These are phyloP conservation scores for Ganoderma leucocontextum DNA, from an alignment of 1,284 basidiomycete species.

Conservation along the genomic window DNA sequence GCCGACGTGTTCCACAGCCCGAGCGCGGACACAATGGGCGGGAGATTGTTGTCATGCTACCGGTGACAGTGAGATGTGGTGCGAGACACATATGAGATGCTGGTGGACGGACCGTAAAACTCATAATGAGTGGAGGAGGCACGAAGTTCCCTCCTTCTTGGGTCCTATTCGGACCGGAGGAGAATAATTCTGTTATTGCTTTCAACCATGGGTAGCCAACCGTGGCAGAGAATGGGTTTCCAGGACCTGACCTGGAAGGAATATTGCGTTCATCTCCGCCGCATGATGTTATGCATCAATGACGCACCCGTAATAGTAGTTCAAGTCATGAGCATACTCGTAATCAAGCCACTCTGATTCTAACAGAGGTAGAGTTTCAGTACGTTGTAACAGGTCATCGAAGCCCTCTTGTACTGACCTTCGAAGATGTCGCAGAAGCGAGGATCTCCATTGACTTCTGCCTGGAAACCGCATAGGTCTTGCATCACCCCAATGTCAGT, in stretches of 20 bases:
- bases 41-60: conserved; percentile 55
- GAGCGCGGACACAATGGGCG: conserved; percentile 51
- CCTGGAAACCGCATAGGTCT: conserved; percentile 52
- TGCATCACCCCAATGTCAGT: conserved; percentile 52
- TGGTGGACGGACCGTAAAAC: conserved; percentile 47
- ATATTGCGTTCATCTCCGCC: no score
- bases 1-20: conserved; percentile 52
- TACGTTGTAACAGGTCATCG: background rate
- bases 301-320: conserved; percentile 54
- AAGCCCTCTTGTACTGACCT: conserved; percentile 15
- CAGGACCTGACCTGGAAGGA: conserved; percentile 47
- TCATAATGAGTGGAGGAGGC: conserved; percentile 51
- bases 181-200: conserved; percentile 48
- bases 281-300: background rate
- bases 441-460: conserved; percentile 48
- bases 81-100: background rate
- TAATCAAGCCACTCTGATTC: conserved; percentile 66
- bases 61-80: background rate
- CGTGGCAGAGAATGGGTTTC: conserved; percentile 50
- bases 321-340: conserved; percentile 62
- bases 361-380: conserved; percentile 20
- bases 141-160: conserved; percentile 40
- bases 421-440: conserved; percentile 46
- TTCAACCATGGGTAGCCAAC: conserved; percentile 52
- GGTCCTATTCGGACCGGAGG: conserved; percentile 41